Evolutionary conservation across 2,329 filamentous ascomycete species (phyloP).

Genomic region (Fusarium illudens): DNA sequence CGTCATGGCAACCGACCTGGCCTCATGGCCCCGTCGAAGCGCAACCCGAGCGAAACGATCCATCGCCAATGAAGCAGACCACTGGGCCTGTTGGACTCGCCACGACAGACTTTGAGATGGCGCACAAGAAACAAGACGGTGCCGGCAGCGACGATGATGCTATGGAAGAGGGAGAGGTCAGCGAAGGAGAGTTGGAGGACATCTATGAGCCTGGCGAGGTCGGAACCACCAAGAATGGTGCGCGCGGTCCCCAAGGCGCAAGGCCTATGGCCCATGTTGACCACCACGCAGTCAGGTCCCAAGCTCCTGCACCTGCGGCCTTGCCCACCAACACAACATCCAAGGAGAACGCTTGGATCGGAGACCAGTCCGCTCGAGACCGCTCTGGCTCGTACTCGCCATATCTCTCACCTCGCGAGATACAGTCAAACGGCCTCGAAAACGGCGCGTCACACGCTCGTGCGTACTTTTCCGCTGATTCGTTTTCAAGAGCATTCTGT

Average conservation of each 20-base stretch:
- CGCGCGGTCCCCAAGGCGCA: neutral
- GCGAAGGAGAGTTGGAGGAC: slow-evolving; percentile 71
- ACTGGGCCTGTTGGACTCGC: neutral
- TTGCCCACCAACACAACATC: neutral
- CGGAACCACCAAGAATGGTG: slow-evolving; percentile 2
- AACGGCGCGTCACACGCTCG: slow-evolving; percentile 16
- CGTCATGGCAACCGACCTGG: slow-evolving; percentile 29
- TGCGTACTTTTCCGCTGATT: slow-evolving; percentile 1
- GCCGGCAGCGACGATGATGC: slow-evolving; percentile 25
- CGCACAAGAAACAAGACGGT: slow-evolving; percentile 7
- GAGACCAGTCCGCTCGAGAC: slow-evolving; percentile 47
- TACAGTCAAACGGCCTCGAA: slow-evolving; percentile 41
- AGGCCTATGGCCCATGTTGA: neutral
- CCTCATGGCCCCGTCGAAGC: slow-evolving; percentile 6
- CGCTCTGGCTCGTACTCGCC: slow-evolving; percentile 63
- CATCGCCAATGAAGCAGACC: neutral
- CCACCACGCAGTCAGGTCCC: neutral
- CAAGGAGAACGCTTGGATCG: slow-evolving; percentile 3
- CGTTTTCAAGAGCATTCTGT: neutral
- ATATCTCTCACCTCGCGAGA: slow-evolving; percentile 59
- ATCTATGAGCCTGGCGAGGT: slow-evolving; percentile 56
- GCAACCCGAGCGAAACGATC: neutral
- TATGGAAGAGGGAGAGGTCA: slow-evolving; percentile 79
- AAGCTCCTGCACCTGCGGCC: neutral
- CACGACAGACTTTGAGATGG: neutral